Evolutionary conservation across 129 eudicot genomes (phyloP).

Genomic region (Flaveria bidentis): DNA sequence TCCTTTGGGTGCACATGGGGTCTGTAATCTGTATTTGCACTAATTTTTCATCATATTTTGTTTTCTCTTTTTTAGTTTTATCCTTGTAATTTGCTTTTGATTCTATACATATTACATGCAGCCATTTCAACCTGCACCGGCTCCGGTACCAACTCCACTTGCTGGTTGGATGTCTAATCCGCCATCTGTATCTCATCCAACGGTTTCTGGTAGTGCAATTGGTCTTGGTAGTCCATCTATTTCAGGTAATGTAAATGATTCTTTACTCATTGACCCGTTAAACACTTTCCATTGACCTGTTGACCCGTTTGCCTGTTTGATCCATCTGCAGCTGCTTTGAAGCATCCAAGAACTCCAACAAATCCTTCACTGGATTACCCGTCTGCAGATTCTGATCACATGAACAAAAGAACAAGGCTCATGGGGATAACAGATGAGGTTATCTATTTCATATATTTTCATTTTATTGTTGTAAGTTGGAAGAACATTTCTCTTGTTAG

Average conservation of each 20-base stretch:
- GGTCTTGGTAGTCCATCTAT: slow-evolving; percentile 82
- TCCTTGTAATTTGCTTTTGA: background rate
- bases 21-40: slow-evolving; percentile 30
- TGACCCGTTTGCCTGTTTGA: slow-evolving; percentile 14
- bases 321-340: slow-evolving; percentile 56
- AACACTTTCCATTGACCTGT: background rate
- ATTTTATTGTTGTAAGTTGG: background rate
- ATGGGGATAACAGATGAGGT: slow-evolving; percentile 83
- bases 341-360: slow-evolving; percentile 85
- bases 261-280: slow-evolving; percentile 9
- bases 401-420: slow-evolving; percentile 68
- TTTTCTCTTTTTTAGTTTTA: background rate
- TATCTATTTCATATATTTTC: background rate
- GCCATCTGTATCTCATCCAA: slow-evolving; percentile 69
- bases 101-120: slow-evolving; percentile 23
- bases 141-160: slow-evolving; percentile 69
- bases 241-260: slow-evolving; percentile 43
- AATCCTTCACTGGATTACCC: slow-evolving; percentile 78
- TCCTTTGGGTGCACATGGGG: slow-evolving; percentile 90
- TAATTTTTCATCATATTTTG: background rate
- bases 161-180: slow-evolving; percentile 98
- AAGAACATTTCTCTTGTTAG: background rate
- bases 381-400: slow-evolving; percentile 76
- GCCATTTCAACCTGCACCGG: slow-evolving; percentile 80
- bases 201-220: slow-evolving; percentile 73